Evolutionary conservation across 2,329 filamentous ascomycete species (phyloP).

Genomic region (Aspergillus tubingensis): DNA sequence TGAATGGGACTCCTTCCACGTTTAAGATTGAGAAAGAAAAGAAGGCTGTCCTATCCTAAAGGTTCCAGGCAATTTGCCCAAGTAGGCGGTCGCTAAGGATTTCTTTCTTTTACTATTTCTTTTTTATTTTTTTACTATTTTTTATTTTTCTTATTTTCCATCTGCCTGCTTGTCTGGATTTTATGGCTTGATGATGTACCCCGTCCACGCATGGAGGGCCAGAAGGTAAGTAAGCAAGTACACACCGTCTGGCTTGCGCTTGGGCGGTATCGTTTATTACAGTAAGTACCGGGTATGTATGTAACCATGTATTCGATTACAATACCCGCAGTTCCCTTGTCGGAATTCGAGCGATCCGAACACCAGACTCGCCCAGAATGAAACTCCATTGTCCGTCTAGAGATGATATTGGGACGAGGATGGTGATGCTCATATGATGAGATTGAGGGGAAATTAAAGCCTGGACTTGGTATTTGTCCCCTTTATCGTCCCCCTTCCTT

Average conservation of each 20-base stretch:
- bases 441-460: background rate
- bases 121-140: background rate
- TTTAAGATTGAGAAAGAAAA: conserved; percentile 7
- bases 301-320: background rate
- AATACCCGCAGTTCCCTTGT: background rate
- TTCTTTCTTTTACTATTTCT: background rate
- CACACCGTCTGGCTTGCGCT: background rate
- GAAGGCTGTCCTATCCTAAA: background rate
- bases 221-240: background rate
- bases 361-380: conserved; percentile 1
- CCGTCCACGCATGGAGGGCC: background rate
- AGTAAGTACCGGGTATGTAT: background rate
- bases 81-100: background rate
- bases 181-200: background rate
- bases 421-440: background rate
- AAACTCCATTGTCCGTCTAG: background rate
- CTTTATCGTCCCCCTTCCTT: background rate
- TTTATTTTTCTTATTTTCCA: background rate
- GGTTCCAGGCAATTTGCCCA: background rate
- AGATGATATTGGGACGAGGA: background rate
- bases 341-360: conserved; percentile 12
- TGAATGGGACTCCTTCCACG: conserved; percentile 4
- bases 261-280: background rate
- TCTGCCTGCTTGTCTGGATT: background rate
- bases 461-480: background rate